Evolutionary conservation across 2,329 filamentous ascomycete genomes (phyloP).

Genomic region (Fusarium redolens): DNA sequence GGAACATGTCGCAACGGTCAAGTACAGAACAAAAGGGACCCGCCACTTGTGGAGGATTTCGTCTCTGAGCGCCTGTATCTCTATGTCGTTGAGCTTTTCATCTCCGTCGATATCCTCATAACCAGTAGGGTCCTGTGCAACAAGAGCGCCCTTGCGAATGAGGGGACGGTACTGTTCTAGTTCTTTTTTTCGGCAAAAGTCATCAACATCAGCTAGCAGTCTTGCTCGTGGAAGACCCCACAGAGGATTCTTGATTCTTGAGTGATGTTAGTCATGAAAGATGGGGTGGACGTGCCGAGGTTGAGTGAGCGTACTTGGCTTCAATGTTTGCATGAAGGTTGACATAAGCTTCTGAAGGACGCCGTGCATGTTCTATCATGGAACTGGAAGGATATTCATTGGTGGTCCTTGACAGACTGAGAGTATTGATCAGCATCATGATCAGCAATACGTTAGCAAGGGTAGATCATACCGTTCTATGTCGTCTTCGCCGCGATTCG

Average conservation of each 20-base stretch:
- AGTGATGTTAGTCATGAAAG: conserved; percentile 23
- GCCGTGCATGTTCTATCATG: conserved; percentile 52
- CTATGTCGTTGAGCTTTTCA: conserved; percentile 67
- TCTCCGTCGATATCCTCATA: conserved; percentile 70
- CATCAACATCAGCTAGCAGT: conserved; percentile 66
- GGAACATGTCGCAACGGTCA: conserved; percentile 75
- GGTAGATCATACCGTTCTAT: conserved; percentile 42
- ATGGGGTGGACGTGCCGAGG: not conserved
- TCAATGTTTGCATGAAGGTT: conserved; percentile 60
- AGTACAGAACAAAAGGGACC: conserved; percentile 70
- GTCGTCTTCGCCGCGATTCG: conserved; percentile 43
- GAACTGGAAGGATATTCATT: conserved; percentile 46
- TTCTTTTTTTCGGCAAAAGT: conserved; percentile 70
- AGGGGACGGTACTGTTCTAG: conserved; percentile 68
- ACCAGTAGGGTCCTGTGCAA: conserved; percentile 75
- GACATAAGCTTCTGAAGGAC: conserved; percentile 48
- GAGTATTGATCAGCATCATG: conserved; percentile 30
- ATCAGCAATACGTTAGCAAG: not conserved
- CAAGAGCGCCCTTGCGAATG: conserved; percentile 76
- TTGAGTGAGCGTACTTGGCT: conserved; percentile 54
- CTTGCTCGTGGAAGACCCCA: conserved; percentile 62
- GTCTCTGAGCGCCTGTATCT: conserved; percentile 68
- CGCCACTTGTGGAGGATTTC: conserved; percentile 77
- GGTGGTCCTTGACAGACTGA: conserved; percentile 39
- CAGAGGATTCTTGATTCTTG: conserved; percentile 60